Base-by-base conservation (phyloP, 1,284 basidiomycete genomes). In the Puccinia coronata region DNA sequence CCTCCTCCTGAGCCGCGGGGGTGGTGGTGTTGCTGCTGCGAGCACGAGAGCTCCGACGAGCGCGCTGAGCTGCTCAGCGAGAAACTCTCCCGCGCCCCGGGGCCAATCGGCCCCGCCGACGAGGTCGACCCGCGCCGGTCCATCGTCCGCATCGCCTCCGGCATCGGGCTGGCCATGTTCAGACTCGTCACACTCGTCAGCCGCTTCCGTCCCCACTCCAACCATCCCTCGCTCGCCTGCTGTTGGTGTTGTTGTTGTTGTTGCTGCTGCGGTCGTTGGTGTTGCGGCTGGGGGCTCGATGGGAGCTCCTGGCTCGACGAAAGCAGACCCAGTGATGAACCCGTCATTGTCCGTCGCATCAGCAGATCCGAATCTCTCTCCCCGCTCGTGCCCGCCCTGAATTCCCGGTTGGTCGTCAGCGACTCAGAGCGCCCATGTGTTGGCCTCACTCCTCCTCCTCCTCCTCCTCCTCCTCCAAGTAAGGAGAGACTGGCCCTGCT, bases 151-250 rank as follows among this genome's bases (percentile, higher is more conserved):
- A 41, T 25, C 36, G 61, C 47, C 53, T 47, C 59, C 5, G n/a
- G 23, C 23, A 34, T 36, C n/a, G 53, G 34, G 14, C 34, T 34
- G 23, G 72, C 59, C 20, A 81, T 34, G 51, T 81, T 73, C 34
- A 81, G 51, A 69, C 80, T 81, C 18, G 80, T 81, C 49, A 81
- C 80, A 67, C 80, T 81, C 28, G 80, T 81, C 49, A 81, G 55
- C 25, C 80, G 41, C 55, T 81, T 81, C 53, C 80, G 55, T 18
- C 80, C 80, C 80, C 80, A 81, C 51, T 81, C 80, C 5, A 81
- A 49, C 80, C 80, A 81, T 28, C 72, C 71, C 47, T 81, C 80
- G 41, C 43, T 47, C 4, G 49, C 31, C 43, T 69, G 51, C 18
- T 51, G 53, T 23, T 53, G 41, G 0, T 4, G 65, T 23, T 4